phyloP scores from a whole-genome alignment of 2,329 filamentous ascomycete genomes.

The Onygena corvina region DNA sequence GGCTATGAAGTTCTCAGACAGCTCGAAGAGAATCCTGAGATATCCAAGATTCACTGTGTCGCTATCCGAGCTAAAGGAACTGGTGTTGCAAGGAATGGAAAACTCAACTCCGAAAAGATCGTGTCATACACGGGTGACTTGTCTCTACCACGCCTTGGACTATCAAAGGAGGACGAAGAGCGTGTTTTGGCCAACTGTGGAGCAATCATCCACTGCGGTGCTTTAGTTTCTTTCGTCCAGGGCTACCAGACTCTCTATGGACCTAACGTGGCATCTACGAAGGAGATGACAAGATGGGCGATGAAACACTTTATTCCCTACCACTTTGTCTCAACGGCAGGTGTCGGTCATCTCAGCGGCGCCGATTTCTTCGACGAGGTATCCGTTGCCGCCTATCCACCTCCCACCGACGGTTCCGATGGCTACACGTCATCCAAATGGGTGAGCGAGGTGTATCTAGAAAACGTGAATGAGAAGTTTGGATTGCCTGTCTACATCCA shows the following conservation, averaged over 20 bases:
- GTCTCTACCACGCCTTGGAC: slow-evolving; percentile 26
- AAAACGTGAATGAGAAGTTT: slow-evolving; percentile 1
- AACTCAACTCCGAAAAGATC: slow-evolving; percentile 21
- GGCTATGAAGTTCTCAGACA: slow-evolving; percentile 28
- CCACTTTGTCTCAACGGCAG: slow-evolving; percentile 24
- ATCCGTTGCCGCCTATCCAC: slow-evolving; percentile 10
- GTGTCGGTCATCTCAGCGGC: slow-evolving; percentile 22
- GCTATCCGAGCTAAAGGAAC: slow-evolving; percentile 21
- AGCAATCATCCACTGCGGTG: slow-evolving; percentile 45
- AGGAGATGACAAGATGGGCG: slow-evolving; percentile 17
- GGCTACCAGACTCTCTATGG: slow-evolving; percentile 20
- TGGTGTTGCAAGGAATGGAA: neutral
- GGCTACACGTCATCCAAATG: slow-evolving; percentile 32
- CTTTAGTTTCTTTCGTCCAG: slow-evolving; percentile 26
- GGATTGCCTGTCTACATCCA: slow-evolving; percentile 6
- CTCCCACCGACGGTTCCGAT: slow-evolving; percentile 19
- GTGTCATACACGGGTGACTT: slow-evolving; percentile 31
- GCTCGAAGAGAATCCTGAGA: slow-evolving; percentile 24
- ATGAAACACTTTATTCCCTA: slow-evolving; percentile 19
- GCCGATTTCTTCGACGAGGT: slow-evolving; percentile 15
- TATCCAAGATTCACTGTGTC: slow-evolving; percentile 36
- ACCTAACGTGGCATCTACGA: slow-evolving; percentile 21
- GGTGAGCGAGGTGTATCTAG: slow-evolving; percentile 29
- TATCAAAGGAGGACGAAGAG: slow-evolving; percentile 23
- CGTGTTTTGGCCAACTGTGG: slow-evolving; percentile 26